phyloP scores from a whole-genome alignment of 345 rosid species.

The Linum tenue region DNA sequence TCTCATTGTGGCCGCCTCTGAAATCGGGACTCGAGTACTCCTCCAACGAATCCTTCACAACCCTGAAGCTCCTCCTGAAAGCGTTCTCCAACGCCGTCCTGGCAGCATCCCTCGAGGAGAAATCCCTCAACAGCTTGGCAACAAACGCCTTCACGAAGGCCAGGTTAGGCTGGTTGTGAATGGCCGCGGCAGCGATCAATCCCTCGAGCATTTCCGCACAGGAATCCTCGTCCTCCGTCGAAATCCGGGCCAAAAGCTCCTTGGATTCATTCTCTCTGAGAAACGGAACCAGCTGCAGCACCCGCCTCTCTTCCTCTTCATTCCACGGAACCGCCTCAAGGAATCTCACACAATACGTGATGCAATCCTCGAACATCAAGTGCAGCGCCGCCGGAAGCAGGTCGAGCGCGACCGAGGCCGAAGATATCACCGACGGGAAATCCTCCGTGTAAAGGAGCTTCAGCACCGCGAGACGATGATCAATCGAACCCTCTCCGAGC shows the following conservation, averaged over 20 bases:
- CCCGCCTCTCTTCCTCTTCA: conserved; percentile 51
- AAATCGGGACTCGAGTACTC: conserved; percentile 65
- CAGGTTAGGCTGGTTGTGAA: conserved; percentile 39
- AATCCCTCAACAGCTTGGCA: conserved; percentile 51
- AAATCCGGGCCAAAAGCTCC: conserved; percentile 47
- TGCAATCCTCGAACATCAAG: conserved; percentile 52
- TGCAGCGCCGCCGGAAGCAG: conserved; percentile 50
- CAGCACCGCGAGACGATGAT: conserved; percentile 34
- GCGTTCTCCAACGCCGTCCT: conserved; percentile 50
- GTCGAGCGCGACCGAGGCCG: conserved; percentile 43
- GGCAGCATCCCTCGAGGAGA: conserved; percentile 41
- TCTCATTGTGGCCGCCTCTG: conserved; percentile 61
- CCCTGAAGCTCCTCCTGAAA: conserved; percentile 41
- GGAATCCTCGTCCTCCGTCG: conserved; percentile 24
- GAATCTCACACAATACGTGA: conserved; percentile 36
- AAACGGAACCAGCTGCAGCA: conserved; percentile 35
- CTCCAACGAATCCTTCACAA: conserved; percentile 55
- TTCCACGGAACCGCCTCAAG: conserved; percentile 71
- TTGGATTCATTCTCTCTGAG: conserved; percentile 40
- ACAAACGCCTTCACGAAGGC: conserved; percentile 59
- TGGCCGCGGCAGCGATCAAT: conserved; percentile 33
- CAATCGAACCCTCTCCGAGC: conserved; percentile 23
- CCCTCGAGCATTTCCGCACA: conserved; percentile 61
- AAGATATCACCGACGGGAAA: conserved; percentile 26
- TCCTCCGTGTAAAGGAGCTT: conserved; percentile 44